phyloP scores from a whole-genome alignment of 1,284 basidiomycete genomes.

The Neonothopanus nambi region DNA sequence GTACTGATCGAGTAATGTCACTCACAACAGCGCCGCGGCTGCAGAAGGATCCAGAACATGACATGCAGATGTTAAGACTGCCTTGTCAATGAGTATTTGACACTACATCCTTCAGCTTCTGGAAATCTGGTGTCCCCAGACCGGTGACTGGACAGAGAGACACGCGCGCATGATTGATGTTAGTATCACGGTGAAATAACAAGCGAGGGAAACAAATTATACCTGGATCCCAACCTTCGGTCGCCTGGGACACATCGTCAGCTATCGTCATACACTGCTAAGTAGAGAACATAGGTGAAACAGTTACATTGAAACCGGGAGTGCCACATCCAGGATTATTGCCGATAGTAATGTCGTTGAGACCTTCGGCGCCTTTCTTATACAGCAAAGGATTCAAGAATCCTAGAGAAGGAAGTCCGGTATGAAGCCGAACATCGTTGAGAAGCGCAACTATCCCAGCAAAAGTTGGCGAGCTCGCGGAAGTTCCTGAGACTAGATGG shows the following conservation, averaged over 20 bases:
- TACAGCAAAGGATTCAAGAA: slow-evolving; percentile 67
- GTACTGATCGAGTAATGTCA: too few relatives aligned
- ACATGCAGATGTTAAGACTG: too few relatives aligned
- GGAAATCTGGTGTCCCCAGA: slow-evolving; percentile 22
- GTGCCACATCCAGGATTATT: slow-evolving; percentile 60
- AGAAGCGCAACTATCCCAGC: slow-evolving; percentile 55
- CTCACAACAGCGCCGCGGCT: too few relatives aligned
- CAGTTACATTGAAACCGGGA: slow-evolving; percentile 45
- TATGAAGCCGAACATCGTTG: slow-evolving; percentile 56
- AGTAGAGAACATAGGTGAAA: not conserved
- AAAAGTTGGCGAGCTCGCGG: slow-evolving; percentile 50
- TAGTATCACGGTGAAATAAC: not conserved
- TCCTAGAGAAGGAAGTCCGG: slow-evolving; percentile 46
- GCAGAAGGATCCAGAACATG: too few relatives aligned
- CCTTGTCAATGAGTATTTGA: too few relatives aligned
- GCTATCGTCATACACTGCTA: not conserved
- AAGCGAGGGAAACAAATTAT: slow-evolving; percentile 18
- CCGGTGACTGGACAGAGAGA: slow-evolving; percentile 9
- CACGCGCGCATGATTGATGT: not conserved
- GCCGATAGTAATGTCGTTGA: slow-evolving; percentile 54
- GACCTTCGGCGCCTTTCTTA: slow-evolving; percentile 31
- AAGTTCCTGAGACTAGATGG: slow-evolving; percentile 34
- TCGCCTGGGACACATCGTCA: slow-evolving; percentile 8
- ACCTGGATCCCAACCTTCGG: slow-evolving; percentile 16
- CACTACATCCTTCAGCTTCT: slow-evolving; percentile 19